phyloP scores from a whole-genome alignment of 345 rosid genomes.

The Gossypium rotundifolium region DNA sequence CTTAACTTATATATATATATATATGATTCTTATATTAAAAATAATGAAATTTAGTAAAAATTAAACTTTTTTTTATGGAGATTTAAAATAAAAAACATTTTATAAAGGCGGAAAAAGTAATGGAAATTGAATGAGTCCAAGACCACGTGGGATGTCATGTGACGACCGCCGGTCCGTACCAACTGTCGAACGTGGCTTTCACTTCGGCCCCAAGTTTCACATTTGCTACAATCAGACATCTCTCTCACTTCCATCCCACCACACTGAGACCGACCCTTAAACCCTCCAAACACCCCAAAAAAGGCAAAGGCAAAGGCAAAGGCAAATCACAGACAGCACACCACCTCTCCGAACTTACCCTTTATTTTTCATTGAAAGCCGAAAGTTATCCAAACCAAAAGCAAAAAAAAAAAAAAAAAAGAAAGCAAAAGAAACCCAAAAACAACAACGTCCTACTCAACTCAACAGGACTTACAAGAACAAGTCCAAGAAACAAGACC shows the following conservation, averaged over 20 bases:
- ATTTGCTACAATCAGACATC: neutral
- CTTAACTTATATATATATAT: no score
- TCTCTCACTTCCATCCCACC: neutral
- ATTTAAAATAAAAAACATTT: no score
- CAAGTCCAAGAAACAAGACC: no score
- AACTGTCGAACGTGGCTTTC: neutral
- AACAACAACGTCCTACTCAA: neutral
- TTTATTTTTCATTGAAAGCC: neutral
- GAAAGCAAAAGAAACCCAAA: constrained; percentile 1
- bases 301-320: neutral
- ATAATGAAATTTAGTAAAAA: no score
- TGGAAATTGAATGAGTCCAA: neutral
- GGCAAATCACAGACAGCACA: constrained; percentile 5
- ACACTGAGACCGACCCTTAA: neutral
- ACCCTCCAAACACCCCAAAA: neutral
- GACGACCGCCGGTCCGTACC: neutral
- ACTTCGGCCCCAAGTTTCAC: neutral
- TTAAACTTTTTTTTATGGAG: no score
- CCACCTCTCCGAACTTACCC: neutral
- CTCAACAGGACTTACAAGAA: neutral
- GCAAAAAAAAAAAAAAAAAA: neutral
- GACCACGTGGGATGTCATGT: constrained; percentile 5
- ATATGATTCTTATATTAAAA: no score
- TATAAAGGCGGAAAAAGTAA: no score
- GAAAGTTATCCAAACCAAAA: neutral